Evolutionary conservation across 495 filamentous ascomycete genomes (phyloP), one percentile per base, ranked within the genome.

Genomic region (Daldinia grandis): DNA sequence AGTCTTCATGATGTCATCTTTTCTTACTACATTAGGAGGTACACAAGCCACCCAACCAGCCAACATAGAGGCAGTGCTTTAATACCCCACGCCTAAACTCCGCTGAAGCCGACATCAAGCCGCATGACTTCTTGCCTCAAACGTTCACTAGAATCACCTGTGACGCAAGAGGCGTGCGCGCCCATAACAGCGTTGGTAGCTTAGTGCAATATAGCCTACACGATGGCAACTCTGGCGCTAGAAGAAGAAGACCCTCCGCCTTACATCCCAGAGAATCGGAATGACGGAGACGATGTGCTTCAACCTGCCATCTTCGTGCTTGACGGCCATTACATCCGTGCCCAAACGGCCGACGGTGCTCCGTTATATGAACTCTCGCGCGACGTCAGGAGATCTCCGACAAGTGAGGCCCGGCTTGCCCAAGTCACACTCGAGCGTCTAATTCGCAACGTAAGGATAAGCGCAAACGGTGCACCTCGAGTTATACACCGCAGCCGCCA

Each of bases 371-470:
- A 77, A 53, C 75, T 78, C 19, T 77, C 77, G 24, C 62, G 74
- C 21, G 70, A 73, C 49, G 33, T 73, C 10, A 37, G 40, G 17
- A 25, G 30, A 7, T 35, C 70, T 27, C 57, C 60, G 4, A 62
- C 49, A 19, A 51, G 49, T 10, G 57, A 58, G 40, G 62, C 58
- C 3, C 76, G 73, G 27, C 74, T 78, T 53, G 59, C 66, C 9
- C 75, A 70, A 49, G 74, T 81, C 17, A 68, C 73, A 5, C 72
- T 81, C 35, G 24, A 75, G 25, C 78, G 78, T 1, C 58, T 81
- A 4, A 68, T 78, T 14, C 67, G 71, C 58, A 68, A 72, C 42
- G 67, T 77, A 12, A 68, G 73, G 44, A 66, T 64, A 12, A 51
- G 21, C 42, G 12, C 63, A 60, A 65, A 69, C 49, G 77, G 74